Evolutionary conservation across 345 rosid species (phyloP), one percentile per base, ranked within the genome.

Genomic region (Citrus unshiu): DNA sequence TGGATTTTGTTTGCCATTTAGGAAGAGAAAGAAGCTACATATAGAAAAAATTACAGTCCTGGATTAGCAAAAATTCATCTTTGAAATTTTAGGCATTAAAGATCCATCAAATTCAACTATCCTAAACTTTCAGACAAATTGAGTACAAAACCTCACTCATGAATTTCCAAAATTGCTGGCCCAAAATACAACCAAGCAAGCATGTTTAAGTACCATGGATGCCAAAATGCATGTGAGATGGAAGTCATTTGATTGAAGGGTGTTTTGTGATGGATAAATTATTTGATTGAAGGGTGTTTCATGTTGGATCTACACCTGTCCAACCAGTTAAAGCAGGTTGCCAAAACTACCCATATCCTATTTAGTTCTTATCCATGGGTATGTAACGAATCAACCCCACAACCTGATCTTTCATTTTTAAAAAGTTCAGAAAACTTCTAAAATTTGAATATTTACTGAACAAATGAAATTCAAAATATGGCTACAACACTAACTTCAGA

Each of bases 271-370:
- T 10, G 49, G 49, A 43, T 43, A 10, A 9, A 43, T 43, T 10
- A 43, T 43, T 43, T 43, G 49, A 43, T 43, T 43, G 49, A 40
- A 40, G 43, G 12, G 49, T 43, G 49, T 43, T 43, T 43, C 16
- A 8, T 27, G 7, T 74, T 37, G 51, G 16, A 24, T 22, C 43
- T 35, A 43, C 49, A 57, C 46, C 19, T 1, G 9, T 30, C 1
- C 65, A 68, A 39, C 32, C 46, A 35, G 51, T 51, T 46, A 49
- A 21, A 21, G 30, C 29, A 34, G 30, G 75, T 37, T n/a, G 51
- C 63, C 40, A 46, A 60, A n/a, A 73, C 62, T 75, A 68, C 35
- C 3, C 72, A 39, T 46, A 80, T 68, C 22, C 75, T 24, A 68
- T 7, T 54, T 8, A 24, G 63, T 32, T n/a, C 60, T 57, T 37